Evolutionary conservation across 306 rosid species (phyloP), one percentile per base, ranked within the genome.

Genomic region (Delonix regia): DNA sequence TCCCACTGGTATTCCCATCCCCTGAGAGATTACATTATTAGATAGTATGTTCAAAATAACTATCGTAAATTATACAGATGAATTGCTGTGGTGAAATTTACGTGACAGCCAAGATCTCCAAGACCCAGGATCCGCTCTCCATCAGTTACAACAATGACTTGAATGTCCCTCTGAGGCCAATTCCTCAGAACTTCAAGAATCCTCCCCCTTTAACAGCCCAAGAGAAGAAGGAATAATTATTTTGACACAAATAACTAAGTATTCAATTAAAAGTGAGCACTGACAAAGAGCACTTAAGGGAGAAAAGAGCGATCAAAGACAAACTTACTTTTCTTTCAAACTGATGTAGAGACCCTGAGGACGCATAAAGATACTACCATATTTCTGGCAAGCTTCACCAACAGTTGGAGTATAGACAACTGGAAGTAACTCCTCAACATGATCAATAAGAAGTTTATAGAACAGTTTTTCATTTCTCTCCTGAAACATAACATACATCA

Each of bases 331-430:
- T 69, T 95, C 99, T 80, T 83, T 93, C 93, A 95, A 86, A 85
- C 99, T 95, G 74, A 95, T 93, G 78, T 85, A 95, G 72, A 95
- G 92, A 71, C 99, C 99, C 83, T 93, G 98, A 53, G 99, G 99
- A 6, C 70, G 85, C 84, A 81, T 80, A 81, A 85, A 92, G 80
- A 95, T 95, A 86, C 91, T 87, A 38, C 99, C 99, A 78, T 95
- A 95, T 83, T 95, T 89, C 88, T 95, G 99, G 85, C 99, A 95
- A 78, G 99, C 99, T 85, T 95, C 99, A 71, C 99, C 99, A 16
- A 95, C 99, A 1, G 98, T 93, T 69, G 99, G 99, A 41, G 99
- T 95, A 81, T 95, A 95, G 34, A 95, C 98, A 82, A 95, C 84
- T 18, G 99, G 99, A 22, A 95, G 97, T 78, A 92, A 84, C 87